Conservation (phyloP, 768 basidiomycete genomes). For the Tulasnella calospora region DNA sequence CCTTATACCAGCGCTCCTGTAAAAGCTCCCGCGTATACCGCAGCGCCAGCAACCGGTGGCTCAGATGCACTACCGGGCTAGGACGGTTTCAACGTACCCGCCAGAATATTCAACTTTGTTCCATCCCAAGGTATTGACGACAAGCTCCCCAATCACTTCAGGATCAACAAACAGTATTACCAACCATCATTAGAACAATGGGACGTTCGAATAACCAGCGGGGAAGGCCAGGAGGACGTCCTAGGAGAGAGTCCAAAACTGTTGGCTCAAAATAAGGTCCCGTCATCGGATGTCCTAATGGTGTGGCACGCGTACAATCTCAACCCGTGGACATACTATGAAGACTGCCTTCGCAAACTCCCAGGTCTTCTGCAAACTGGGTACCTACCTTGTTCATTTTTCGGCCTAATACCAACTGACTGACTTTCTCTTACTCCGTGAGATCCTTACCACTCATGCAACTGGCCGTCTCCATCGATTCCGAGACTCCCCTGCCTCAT, state of each 20-base stretch:
- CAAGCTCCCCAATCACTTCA: background rate
- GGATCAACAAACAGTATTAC: slow-evolving; percentile 14
- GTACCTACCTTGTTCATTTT: background rate
- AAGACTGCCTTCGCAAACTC: slow-evolving; percentile 24
- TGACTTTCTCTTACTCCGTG: background rate
- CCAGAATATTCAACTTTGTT: background rate
- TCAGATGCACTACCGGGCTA: background rate
- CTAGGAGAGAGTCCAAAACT: background rate
- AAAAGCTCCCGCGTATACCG: background rate
- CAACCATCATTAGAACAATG: slow-evolving; percentile 28
- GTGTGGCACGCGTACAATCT: slow-evolving; percentile 29
- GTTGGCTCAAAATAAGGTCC: background rate
- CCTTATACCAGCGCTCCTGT: background rate
- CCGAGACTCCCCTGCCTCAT: slow-evolving; percentile 18
- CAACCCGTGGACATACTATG: slow-evolving; percentile 29
- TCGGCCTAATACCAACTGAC: background rate
- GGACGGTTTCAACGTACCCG: background rate
- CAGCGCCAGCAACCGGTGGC: background rate
- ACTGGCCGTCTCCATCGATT: slow-evolving; percentile 21
- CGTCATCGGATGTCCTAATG: slow-evolving; percentile 30
- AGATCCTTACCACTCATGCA: slow-evolving; percentile 24
- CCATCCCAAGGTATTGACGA: background rate
- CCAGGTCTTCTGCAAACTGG: background rate
- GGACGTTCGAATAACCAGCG: background rate
- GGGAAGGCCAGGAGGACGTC: background rate